Base-by-base conservation (phyloP, 495 filamentous ascomycete genomes). In the Penicillium soppii region DNA sequence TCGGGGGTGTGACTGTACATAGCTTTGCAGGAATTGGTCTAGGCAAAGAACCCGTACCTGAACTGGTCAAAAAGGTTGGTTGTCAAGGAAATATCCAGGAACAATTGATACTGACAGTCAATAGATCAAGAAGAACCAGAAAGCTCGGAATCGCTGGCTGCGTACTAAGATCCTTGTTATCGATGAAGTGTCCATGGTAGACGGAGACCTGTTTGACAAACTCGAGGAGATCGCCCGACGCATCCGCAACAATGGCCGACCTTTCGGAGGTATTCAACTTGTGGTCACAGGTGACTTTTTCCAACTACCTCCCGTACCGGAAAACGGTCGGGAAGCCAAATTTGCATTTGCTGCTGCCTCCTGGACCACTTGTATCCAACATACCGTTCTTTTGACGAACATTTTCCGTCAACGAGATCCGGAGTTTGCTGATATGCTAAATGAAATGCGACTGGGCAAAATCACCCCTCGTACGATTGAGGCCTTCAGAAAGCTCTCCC, bases 111-210 rank as follows among this genome's bases (percentile, higher is more conserved):
- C 54, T 70, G 35, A 70, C 47, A 44, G 15, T 10, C 25, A 20
- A 16, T 50, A 76, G 80, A 88, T 98, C 60, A 89, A 86, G 62
- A 84, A 81, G 33, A 97, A 97, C 55, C 74, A 78, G 36, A 98
- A 97, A 65, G 90, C 90, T 12, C 89, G 85, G 63, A 84, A 80
- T 35, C 84, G 95, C 33, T 97, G 95, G 94, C 69, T 95, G 53
- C 83, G 83, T 19, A 95, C 91, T 0, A 92, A 88, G 56, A 81
- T 89, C 15, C 80, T 98, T 25, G 76, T 98, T 43, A 80, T 98
- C 57, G 94, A 98, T 67, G 94, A 98, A 69, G 86, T 98, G 25
- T 97, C 94, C 9, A 98, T 98, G 94, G 91, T 98, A 8, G 95
- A 97, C 61, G 95, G 88, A 1, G 92, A 97, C 45, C 76, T 98